A percentile compares a stretch with the other conserved stretches of the same genome.
These are phyloP conservation scores for Salix caprea DNA, from an alignment of 345 rosid species.

Conservation along the genomic window DNA sequence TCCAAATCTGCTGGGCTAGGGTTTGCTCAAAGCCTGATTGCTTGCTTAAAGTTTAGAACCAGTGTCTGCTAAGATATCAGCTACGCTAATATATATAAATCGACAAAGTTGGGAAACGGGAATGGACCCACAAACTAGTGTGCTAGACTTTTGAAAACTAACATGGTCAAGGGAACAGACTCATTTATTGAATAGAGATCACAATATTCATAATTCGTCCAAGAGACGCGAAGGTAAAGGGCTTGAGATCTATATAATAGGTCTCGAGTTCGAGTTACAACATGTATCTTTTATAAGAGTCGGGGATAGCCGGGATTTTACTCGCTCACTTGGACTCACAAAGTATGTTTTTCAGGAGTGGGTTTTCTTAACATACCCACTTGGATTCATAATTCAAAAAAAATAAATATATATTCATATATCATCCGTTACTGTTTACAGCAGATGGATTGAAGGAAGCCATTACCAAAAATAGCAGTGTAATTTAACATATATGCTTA, in stretches of 20 bases:
- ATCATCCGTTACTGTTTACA: background rate
- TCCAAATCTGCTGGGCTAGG: background rate
- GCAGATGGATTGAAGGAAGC: background rate
- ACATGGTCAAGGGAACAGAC: too few relatives aligned
- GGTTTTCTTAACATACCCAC: accelerated
- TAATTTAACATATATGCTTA: background rate
- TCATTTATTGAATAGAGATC: background rate
- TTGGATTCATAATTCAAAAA: too few relatives aligned
- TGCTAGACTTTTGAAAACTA: background rate
- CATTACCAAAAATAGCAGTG: background rate
- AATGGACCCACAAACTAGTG: background rate
- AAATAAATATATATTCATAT: background rate
- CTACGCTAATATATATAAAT: background rate
- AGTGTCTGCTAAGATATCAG: background rate
- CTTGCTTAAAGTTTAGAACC: background rate
- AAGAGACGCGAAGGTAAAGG: accelerated
- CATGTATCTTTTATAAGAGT: accelerated
- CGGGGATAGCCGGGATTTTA: accelerated
- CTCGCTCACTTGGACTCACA: accelerated
- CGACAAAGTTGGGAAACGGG: background rate
- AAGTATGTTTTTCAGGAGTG: accelerated
- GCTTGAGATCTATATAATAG: too few relatives aligned
- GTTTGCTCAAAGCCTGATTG: background rate
- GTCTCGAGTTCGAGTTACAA: accelerated
- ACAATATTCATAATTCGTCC: background rate